Evolutionary conservation across 2,329 filamentous ascomycete species (phyloP), one percentile per base, ranked within the genome.

Genomic region (Colletotrichum sp.): DNA sequence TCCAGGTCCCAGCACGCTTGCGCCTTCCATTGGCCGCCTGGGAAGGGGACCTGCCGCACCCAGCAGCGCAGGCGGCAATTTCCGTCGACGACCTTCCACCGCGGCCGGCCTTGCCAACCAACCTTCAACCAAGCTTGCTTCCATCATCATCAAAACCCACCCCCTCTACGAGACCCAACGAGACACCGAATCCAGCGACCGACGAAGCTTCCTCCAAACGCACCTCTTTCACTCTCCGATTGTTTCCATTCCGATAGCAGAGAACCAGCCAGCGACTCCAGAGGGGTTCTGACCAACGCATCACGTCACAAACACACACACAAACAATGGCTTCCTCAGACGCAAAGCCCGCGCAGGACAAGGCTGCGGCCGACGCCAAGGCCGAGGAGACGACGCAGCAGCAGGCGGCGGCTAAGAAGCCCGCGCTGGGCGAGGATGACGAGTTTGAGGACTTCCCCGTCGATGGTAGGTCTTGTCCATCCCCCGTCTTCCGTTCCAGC

Each of bases 401-500:
- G 85, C 88, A 92, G 74, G 85, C 89, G 71, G 88, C 71, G 22
- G 63, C 71, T 28, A 74, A 74, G 71, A 76, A 74, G 65, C 80
- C 93, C 39, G 91, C 94, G 74, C 90, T 98, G 32, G 97, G 98
- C 85, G 97, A 99, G 85, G 97, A 99, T 83, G 97, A 99, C 85
- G 97, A 99, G 88, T 99, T 99, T 82, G 97, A 99, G 84, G 97
- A 99, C 85, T 99, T 99, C 83, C 97, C 97, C 30, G 94, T 98
- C 72, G 96, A 99, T 87, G 96, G 97, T 98, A 87, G 57, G 88
- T 82, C 34, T 16, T 52, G 7, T 19, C 16, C n/a, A 27, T 55
- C 13, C 32, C n/a, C n/a, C 36, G 15, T 22, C 32, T 25, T 13
- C 68, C 8, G 22, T 2, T 28, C 25, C 19, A 57, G 52, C 55